Evolutionary conservation across 768 basidiomycete species (phyloP), one percentile per base, ranked within the genome.

Genomic region (Serendipita sp.): DNA sequence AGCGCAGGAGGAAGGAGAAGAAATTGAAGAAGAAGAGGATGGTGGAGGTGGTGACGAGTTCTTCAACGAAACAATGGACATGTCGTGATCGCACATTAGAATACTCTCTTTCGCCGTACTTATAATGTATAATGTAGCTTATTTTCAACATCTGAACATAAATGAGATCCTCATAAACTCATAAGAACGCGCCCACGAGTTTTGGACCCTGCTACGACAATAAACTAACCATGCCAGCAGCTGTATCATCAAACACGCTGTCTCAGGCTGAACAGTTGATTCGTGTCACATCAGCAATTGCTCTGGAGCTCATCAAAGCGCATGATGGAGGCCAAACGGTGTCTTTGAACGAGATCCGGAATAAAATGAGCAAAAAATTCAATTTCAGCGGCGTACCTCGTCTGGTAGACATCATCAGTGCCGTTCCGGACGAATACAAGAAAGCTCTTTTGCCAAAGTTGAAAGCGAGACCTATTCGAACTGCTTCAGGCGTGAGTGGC

Each of bases 371-470:
- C 73, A 97, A 97, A 77, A 93, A 93, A 73, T 85, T 84, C 71
- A 84, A 82, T 3, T 87, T 85, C 69, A 84, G 87, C 40, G 89
- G 89, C 34, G 87, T 95, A 0, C 96, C 96, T 0, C 75, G 96
- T 52, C 80, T 99, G 18, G 95, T 98, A 50, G 96, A 99, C 73
- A 97, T 99, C 70, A 92, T 99, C 74, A 91, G 91, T 67, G 96
- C 96, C 43, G 95, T 98, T 60, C 96, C 96, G 16, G 94, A 97
- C 73, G 94, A 96, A 63, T 92, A 94, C 76, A 93, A 93, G 75
- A 91, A 91, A 69, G 87, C 87, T 3, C 74, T 99, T 23, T 73
- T 97, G 63, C 92, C 93, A 1, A 92, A 87, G 73, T 76, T 99
- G 66, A 87, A 84, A 68, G 95, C 96, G 18, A 82, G 96, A 68